Conservation (phyloP, 139 green algal genomes). For the Coelastrella sp. region DNA sequence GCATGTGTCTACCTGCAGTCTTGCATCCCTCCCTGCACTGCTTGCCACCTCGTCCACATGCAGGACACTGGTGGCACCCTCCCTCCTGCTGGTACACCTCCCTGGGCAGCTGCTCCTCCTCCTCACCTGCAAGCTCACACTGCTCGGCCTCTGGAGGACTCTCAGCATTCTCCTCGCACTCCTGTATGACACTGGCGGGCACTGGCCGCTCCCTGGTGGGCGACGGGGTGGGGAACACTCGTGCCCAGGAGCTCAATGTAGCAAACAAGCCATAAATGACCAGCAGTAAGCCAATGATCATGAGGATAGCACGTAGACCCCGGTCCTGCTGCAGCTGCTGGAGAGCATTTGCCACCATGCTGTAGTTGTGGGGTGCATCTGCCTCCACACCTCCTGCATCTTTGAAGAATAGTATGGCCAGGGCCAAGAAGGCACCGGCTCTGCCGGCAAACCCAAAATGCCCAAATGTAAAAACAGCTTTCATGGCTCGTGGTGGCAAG, state of each 20-base stretch:
- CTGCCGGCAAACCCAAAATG: conserved; percentile 41
- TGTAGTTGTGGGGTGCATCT: not conserved
- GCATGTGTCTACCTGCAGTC: not conserved
- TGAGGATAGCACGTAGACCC: conserved; percentile 7
- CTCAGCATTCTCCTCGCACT: not conserved
- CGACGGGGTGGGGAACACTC: conserved; percentile 7
- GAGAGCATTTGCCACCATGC: conserved; percentile 42
- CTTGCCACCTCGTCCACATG: not conserved
- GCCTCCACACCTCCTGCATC: not conserved
- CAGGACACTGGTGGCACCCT: not conserved
- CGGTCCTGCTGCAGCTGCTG: conserved; percentile 31
- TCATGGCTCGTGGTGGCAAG: not conserved
- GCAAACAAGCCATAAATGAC: conserved; percentile 22
- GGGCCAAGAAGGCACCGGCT: conserved; percentile 22
- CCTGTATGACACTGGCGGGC: not conserved
- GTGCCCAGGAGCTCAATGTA: conserved; percentile 3
- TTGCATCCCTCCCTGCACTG: not conserved
- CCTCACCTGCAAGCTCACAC: not conserved
- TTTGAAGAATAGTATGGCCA: conserved; percentile 35
- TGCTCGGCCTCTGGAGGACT: not conserved
- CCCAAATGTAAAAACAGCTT: not conserved
- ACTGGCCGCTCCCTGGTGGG: not conserved
- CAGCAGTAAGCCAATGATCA: conserved; percentile 31
- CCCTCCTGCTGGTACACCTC: not conserved
- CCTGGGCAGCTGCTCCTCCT: not conserved